These are phyloP conservation scores for Cercophora scortea DNA, from an alignment of 495 filamentous ascomycete genomes.

Conservation along the genomic window DNA sequence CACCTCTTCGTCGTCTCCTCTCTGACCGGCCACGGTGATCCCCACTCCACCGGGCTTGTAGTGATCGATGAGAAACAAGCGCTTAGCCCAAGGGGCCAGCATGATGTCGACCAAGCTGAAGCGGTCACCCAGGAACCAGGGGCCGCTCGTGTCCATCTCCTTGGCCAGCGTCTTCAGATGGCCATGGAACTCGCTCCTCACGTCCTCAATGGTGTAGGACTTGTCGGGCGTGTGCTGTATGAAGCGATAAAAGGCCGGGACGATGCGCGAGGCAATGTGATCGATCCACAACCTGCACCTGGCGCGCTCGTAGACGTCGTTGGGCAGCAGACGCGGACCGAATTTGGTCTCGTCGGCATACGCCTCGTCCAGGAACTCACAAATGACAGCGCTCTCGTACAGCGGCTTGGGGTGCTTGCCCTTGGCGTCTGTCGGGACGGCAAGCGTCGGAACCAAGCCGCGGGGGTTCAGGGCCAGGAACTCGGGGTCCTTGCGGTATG, in stretches of 20 bases:
- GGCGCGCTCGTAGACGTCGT: slow-evolving; percentile 48
- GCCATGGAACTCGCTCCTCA: slow-evolving; percentile 39
- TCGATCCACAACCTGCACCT: slow-evolving; percentile 61
- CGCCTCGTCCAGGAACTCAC: slow-evolving; percentile 64
- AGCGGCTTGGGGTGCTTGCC: slow-evolving; percentile 45
- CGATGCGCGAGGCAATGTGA: slow-evolving; percentile 53
- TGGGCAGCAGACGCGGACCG: slow-evolving; percentile 44
- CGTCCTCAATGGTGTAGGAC: slow-evolving; percentile 32
- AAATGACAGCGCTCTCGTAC: slow-evolving; percentile 60
- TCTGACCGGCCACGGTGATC: slow-evolving; percentile 34
- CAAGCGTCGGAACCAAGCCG: slow-evolving; percentile 60
- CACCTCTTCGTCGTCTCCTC: slow-evolving; percentile 32
- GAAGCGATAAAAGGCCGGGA: slow-evolving; percentile 57
- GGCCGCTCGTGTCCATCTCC: slow-evolving; percentile 51
- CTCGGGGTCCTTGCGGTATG: slow-evolving; percentile 57
- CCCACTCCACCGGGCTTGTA: slow-evolving; percentile 56
- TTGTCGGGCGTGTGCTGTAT: slow-evolving; percentile 54
- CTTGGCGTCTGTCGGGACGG: slow-evolving; percentile 10
- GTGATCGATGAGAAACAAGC: slow-evolving; percentile 62
- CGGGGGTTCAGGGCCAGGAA: slow-evolving; percentile 61
- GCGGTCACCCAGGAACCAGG: slow-evolving; percentile 54
- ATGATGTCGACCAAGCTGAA: slow-evolving; percentile 55
- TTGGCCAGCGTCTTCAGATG: slow-evolving; percentile 46
- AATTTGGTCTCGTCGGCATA: slow-evolving; percentile 27
- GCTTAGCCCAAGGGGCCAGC: slow-evolving; percentile 58